Conservation (phyloP, 179 eudicot genomes). For the Patellifolia procumbens region DNA sequence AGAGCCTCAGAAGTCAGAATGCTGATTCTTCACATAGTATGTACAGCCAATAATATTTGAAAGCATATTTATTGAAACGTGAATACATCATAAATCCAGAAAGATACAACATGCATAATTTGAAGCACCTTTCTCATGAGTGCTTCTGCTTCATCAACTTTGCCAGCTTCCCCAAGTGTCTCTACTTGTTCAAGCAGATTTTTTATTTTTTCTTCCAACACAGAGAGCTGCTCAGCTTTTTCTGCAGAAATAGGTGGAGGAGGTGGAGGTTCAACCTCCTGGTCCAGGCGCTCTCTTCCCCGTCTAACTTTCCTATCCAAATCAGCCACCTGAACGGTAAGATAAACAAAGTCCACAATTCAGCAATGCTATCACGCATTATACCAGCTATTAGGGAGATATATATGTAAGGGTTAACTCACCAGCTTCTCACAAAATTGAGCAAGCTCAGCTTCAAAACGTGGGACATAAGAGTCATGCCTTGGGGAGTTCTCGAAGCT, state of each 20-base stretch:
- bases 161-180: conserved; percentile 94
- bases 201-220: conserved; percentile 89
- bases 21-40: not conserved
- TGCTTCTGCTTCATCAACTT: conserved; percentile 99
- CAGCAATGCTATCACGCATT: not conserved
- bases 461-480: conserved; percentile 80
- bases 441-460: conserved; percentile 90
- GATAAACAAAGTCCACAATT: conserved; percentile 14
- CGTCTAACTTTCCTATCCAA: conserved; percentile 91
- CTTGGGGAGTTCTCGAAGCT: conserved; percentile 93
- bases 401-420: conserved; percentile 28
- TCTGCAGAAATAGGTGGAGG: conserved; percentile 85
- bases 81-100: not conserved
- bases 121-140: conserved; percentile 88
- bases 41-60: not conserved
- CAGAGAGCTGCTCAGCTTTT: conserved; percentile 88
- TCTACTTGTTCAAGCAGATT: conserved; percentile 91
- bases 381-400: not conserved
- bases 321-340: conserved; percentile 64
- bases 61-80: not conserved
- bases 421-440: conserved; percentile 95
- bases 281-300: conserved; percentile 90
- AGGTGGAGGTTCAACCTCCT: conserved; percentile 82
- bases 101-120: conserved; percentile 5
- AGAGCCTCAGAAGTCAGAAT: not conserved